Conservation (phyloP, 768 basidiomycete genomes). For the Paxillus rubicundulus region DNA sequence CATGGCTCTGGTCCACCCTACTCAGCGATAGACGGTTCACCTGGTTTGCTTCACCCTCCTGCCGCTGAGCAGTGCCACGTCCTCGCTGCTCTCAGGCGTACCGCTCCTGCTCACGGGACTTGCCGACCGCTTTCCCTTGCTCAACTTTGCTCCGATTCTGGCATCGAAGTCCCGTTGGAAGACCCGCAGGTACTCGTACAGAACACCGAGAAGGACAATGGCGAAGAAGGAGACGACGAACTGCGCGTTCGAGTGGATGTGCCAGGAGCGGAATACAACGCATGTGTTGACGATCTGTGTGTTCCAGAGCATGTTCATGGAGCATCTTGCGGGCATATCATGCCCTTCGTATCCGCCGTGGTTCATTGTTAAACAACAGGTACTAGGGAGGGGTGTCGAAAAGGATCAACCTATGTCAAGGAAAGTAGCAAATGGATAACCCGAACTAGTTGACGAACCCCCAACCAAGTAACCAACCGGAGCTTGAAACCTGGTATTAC, state of each 20-base stretch:
- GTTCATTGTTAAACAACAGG: constrained; percentile 25
- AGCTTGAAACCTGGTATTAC: no score
- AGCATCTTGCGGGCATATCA: constrained; percentile 53
- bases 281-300: constrained; percentile 78
- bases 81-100: constrained; percentile 48
- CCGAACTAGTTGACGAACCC: no score
- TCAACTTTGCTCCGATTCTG: constrained; percentile 50
- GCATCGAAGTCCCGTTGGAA: constrained; percentile 59
- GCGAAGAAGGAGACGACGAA: constrained; percentile 66
- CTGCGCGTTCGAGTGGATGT: constrained; percentile 52
- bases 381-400: background rate
- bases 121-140: constrained; percentile 48
- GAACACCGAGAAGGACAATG: constrained; percentile 65
- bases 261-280: constrained; percentile 78
- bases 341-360: constrained; percentile 48
- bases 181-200: constrained; percentile 77
- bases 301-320: constrained; percentile 89
- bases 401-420: no score
- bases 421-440: background rate
- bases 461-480: no score
- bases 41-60: constrained; percentile 37
- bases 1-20: background rate
- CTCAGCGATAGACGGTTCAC: constrained; percentile 36
- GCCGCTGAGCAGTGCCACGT: constrained; percentile 53
- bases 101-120: constrained; percentile 37